Conservation (phyloP, 129 eudicot genomes). For the Flaveria linearis region DNA sequence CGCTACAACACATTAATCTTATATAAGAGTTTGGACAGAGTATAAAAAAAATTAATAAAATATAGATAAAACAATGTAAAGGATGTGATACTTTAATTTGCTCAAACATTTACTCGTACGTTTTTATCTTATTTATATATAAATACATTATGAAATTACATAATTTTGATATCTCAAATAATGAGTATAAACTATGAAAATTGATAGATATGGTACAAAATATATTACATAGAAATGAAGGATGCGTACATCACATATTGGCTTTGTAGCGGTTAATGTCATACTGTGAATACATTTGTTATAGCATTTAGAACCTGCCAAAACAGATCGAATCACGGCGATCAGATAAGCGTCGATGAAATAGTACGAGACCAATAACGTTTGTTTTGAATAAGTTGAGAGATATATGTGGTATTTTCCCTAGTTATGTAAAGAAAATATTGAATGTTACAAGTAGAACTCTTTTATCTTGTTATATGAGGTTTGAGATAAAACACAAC, state of each 20-base stretch:
- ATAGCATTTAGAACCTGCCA: conserved; percentile 22
- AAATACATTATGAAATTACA: neutral
- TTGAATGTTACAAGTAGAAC: neutral
- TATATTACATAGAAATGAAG: conserved; percentile 4
- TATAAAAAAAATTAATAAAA: neutral
- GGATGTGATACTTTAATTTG: conserved; percentile 1
- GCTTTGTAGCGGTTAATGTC: conserved; percentile 14
- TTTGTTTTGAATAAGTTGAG: neutral
- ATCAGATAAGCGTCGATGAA: neutral
- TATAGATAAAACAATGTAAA: neutral
- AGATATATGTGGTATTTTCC: neutral
- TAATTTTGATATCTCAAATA: neutral
- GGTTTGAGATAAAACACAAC: neutral
- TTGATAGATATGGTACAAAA: conserved; percentile 3
- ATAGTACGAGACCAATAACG: too few relatives aligned
- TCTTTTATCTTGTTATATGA: neutral
- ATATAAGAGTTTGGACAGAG: neutral
- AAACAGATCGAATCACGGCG: conserved; percentile 7
- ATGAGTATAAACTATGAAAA: conserved; percentile 11
- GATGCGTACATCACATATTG: conserved; percentile 1
- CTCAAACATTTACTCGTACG: neutral
- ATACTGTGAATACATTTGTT: conserved; percentile 14
- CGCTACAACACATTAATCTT: neutral
- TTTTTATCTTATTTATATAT: neutral
- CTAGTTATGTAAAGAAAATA: neutral